phyloP scores from a whole-genome alignment of 176 grass and related monocot species.

The Cenchrus fungigraminus region DNA sequence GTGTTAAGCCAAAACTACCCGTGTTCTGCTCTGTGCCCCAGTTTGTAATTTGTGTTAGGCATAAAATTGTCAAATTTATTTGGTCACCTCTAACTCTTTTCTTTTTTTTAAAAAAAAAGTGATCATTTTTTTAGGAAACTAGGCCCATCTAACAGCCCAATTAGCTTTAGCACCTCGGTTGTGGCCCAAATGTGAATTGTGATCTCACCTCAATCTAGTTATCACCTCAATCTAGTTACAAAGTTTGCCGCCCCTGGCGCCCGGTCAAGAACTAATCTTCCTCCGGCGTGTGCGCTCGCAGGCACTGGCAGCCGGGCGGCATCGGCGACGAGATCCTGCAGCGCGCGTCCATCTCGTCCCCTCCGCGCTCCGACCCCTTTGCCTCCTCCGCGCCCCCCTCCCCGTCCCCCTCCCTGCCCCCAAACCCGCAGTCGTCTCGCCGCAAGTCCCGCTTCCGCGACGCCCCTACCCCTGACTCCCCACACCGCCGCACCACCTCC shows the following conservation, averaged over 20 bases:
- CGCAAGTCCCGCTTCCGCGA: constrained; percentile 74
- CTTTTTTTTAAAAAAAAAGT: too few relatives aligned
- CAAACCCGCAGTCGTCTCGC: constrained; percentile 56
- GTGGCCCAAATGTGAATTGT: not conserved
- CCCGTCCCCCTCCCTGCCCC: constrained; percentile 43
- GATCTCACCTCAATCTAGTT: too few relatives aligned
- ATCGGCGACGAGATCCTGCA: constrained; percentile 80
- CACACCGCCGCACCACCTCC: constrained; percentile 23
- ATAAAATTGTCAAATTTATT: too few relatives aligned
- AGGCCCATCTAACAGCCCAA: not conserved
- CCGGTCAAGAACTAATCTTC: not conserved
- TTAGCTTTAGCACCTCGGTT: not conserved
- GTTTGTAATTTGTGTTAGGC: too few relatives aligned
- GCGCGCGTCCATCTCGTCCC: constrained; percentile 55
- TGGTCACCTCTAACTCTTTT: too few relatives aligned
- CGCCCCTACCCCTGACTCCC: constrained; percentile 8
- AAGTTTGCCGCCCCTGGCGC: constrained; percentile 25
- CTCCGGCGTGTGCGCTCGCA: constrained; percentile 23
- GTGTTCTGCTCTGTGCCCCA: too few relatives aligned
- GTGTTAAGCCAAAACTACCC: too few relatives aligned
- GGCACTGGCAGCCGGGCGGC: constrained; percentile 51
- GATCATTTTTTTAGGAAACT: too few relatives aligned
- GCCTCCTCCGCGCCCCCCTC: constrained; percentile 22
- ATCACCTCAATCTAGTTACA: too few relatives aligned
- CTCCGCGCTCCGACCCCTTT: constrained; percentile 29